phyloP scores from a whole-genome alignment of 345 rosid species.

The Ailanthus altissimus region DNA sequence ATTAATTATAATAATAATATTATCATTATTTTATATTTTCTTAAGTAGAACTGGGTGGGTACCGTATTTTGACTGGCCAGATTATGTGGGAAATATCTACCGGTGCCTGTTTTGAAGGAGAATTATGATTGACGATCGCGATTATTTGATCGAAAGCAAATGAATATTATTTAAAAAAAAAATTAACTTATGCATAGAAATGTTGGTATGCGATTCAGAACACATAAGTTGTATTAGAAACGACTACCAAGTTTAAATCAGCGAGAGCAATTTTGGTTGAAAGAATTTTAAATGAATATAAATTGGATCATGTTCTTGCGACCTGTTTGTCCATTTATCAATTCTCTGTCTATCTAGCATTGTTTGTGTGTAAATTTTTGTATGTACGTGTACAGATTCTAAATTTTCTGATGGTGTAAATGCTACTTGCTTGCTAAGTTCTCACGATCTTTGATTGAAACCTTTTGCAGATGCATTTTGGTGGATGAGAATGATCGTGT shows the following conservation, averaged over 20 bases:
- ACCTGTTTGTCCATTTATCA: not conserved
- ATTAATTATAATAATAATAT: too few relatives aligned
- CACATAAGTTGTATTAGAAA: not conserved
- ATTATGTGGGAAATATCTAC: not conserved
- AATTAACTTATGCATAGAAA: not conserved
- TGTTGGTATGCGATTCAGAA: not conserved
- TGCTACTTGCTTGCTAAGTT: not conserved
- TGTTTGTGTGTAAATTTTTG: not conserved
- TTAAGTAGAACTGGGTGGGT: not conserved
- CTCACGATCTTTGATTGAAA: slow-evolving; percentile 3
- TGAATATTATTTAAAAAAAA: not conserved
- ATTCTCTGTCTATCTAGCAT: not conserved
- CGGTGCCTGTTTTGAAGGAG: not conserved
- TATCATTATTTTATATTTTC: not conserved
- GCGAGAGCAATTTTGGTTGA: not conserved
- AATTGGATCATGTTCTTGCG: not conserved
- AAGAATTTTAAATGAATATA: not conserved
- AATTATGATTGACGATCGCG: not conserved
- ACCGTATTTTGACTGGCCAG: not conserved
- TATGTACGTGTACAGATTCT: not conserved
- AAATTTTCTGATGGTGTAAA: not conserved
- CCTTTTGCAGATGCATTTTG: slow-evolving; percentile 80
- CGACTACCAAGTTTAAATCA: not conserved
- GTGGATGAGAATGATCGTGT: slow-evolving; percentile 80
- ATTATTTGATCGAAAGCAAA: not conserved